Conservation (phyloP, 192 early-diverging fungal species). For the Obelidium mucronatum region DNA sequence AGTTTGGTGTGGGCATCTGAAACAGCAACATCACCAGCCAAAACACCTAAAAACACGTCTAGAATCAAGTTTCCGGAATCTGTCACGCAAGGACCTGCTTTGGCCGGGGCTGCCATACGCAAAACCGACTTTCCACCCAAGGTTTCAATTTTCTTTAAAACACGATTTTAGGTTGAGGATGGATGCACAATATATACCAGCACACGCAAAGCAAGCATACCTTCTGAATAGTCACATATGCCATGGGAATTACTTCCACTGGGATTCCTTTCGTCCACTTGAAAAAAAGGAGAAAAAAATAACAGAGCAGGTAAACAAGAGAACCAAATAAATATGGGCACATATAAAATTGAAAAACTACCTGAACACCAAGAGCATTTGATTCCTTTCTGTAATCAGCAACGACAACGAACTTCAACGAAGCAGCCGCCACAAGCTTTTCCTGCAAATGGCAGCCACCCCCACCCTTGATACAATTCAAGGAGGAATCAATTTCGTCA, state of each 20-base stretch:
- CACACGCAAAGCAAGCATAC: too few relatives aligned
- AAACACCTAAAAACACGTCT: constrained; percentile 68
- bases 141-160: constrained; percentile 45
- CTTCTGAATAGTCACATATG: constrained; percentile 72
- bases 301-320: too few relatives aligned
- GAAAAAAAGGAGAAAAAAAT: constrained; percentile 1
- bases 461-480: constrained; percentile 96
- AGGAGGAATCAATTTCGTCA: constrained; percentile 75
- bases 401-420: constrained; percentile 85
- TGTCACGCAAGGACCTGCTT: constrained; percentile 93
- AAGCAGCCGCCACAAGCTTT: constrained; percentile 87
- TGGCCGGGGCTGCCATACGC: constrained; percentile 79
- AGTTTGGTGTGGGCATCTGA: constrained; percentile 57
- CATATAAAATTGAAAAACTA: too few relatives aligned
- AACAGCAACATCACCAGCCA: constrained; percentile 78
- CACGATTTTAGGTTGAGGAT: neutral
- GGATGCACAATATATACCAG: neutral
- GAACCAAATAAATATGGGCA: too few relatives aligned
- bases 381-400: constrained; percentile 92
- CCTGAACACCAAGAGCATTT: constrained; percentile 71
- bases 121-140: constrained; percentile 65
- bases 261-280: constrained; percentile 92
- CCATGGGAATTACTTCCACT: constrained; percentile 88
- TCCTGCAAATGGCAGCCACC: constrained; percentile 94
- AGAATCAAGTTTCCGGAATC: constrained; percentile 95